Conservation (phyloP, 2,329 filamentous ascomycete genomes). For the Fusarium illudens region DNA sequence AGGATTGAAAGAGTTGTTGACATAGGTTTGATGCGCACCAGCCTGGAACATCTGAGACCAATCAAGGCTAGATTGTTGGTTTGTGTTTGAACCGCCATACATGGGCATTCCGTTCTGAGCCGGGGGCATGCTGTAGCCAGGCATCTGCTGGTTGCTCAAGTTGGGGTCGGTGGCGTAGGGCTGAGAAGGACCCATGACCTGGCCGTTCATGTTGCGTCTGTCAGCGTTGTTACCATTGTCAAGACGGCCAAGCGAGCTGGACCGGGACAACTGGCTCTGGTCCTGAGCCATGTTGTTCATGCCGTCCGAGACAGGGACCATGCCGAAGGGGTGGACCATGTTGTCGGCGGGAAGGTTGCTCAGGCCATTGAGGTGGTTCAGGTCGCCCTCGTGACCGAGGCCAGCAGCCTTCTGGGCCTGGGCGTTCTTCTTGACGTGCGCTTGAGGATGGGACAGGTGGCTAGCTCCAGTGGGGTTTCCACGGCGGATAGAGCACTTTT, state of each 20-base stretch:
- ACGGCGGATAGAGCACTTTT: slow-evolving; percentile 96
- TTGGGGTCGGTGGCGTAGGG: slow-evolving; percentile 65
- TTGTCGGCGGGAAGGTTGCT: slow-evolving; percentile 65
- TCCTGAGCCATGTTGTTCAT: slow-evolving; percentile 68
- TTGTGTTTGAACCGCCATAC: slow-evolving; percentile 67
- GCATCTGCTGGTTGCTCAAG: slow-evolving; percentile 72
- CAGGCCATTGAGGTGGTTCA: slow-evolving; percentile 69
- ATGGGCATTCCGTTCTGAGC: slow-evolving; percentile 71
- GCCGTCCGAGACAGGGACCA: slow-evolving; percentile 64
- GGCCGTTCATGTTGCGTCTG: slow-evolving; percentile 62
- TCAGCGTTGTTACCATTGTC: slow-evolving; percentile 65
- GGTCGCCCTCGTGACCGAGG: slow-evolving; percentile 61
- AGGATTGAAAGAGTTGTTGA: slow-evolving; percentile 69
- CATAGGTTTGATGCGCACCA: slow-evolving; percentile 72
- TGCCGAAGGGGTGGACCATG: slow-evolving; percentile 66
- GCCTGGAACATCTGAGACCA: slow-evolving; percentile 83
- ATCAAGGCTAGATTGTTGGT: slow-evolving; percentile 72
- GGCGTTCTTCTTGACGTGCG: slow-evolving; percentile 82
- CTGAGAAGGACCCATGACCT: slow-evolving; percentile 62
- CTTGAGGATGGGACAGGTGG: slow-evolving; percentile 91
- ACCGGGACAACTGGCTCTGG: slow-evolving; percentile 69
- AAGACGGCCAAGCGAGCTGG: slow-evolving; percentile 67
- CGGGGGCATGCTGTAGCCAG: slow-evolving; percentile 70
- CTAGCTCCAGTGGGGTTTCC: slow-evolving; percentile 95
- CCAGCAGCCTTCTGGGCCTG: slow-evolving; percentile 65